Evolutionary conservation across 1,284 basidiomycete species (phyloP).

Genomic region (Schizopora paradoxa): DNA sequence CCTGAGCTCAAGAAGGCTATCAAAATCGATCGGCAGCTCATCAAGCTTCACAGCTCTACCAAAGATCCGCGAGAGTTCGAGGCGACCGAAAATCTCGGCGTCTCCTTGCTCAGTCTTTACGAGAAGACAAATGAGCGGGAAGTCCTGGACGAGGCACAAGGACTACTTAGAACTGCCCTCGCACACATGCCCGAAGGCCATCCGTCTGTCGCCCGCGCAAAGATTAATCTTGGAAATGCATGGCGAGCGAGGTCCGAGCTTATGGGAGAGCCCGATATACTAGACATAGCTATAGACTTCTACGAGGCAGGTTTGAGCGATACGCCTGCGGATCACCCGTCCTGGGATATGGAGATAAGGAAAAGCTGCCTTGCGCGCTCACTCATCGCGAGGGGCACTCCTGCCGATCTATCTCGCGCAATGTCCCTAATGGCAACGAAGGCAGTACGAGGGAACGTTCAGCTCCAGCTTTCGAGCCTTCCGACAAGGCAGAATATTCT

Average conservation of each 20-base stretch:
- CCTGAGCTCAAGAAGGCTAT: conserved; percentile 14
- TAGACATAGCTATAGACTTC: conserved; percentile 12
- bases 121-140: conserved; percentile 3
- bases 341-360: conserved; percentile 12
- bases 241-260: conserved; percentile 6
- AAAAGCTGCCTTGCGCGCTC: conserved; percentile 12
- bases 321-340: conserved; percentile 10
- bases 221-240: conserved; percentile 14
- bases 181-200: conserved; percentile 1
- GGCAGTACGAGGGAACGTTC: no score
- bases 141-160: conserved; percentile 5
- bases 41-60: not conserved
- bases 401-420: conserved; percentile 10
- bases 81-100: conserved; percentile 11
- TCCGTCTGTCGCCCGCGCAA: conserved; percentile 8
- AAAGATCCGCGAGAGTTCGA: not conserved
- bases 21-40: conserved; percentile 8
- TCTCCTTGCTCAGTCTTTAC: conserved; percentile 11
- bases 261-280: not conserved
- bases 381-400: conserved; percentile 11
- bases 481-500: no score
- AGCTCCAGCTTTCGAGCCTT: no score
- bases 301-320: conserved; percentile 9
- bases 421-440: conserved; percentile 8
- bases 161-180: conserved; percentile 5